Base-by-base conservation (phyloP, 352 stramenopile genomes). In the Paralagenidium karlingii region DNA sequence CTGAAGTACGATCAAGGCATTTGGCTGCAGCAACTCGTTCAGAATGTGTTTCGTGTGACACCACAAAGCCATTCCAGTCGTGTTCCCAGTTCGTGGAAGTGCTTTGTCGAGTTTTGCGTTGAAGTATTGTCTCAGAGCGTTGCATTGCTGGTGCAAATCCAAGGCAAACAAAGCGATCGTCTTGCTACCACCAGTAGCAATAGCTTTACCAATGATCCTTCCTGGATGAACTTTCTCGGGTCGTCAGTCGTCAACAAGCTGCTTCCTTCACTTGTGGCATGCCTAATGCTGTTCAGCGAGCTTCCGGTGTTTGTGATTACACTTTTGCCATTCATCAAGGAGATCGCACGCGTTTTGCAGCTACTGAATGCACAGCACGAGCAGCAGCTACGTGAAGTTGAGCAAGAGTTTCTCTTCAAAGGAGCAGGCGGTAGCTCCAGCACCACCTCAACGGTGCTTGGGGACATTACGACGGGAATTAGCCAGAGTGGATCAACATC, bases 241-340 rank as follows among this genome's bases (percentile, higher is more conserved):
- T 16, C 47, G 9, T 83, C 68, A 2, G 34, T 86, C 2, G 59
- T 85, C 21, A 66, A 61, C 5, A 53, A 66, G 15, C 39, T 87
- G 18, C 27, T 89, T 11, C 68, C 75, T 12, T 49, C 68, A 1
- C 30, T 87, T 12, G 31, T 69, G 21, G 58, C 75, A 2, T 67
- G 59, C 22, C 27, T 89, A 29, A 58, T 83, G 18, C 53, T 76
- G 21, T 86, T 87, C 28, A 68, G 45, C 27, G 67, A 77, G 38
- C 56, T 65, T 8, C 36, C 62, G 1, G 41, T 75, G 3, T 82
- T 89, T 43, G 63, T 65, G 19, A 50, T 40, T 1, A 27, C 53
- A 5, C 44, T 89, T 18, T 39, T 88, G 11, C 58, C 69, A 11
- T 53, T 42, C 2, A 31, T 69, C 4, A 74, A 62, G 24, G 55